phyloP scores from a whole-genome alignment of 2,329 filamentous ascomycete species.

The Pseudogymnoascus sp. region DNA sequence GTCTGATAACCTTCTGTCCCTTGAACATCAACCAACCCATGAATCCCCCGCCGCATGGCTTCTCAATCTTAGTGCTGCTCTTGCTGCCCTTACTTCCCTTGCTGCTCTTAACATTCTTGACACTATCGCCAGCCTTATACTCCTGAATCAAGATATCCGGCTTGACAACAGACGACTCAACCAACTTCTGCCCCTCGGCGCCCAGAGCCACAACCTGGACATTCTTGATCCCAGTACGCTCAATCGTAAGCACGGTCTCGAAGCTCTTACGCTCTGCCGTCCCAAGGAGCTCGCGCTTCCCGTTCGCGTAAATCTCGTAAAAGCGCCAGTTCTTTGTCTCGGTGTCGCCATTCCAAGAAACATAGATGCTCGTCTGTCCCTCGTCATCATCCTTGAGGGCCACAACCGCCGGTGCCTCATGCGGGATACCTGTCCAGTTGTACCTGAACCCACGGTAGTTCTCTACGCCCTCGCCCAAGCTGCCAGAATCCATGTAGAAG shows the following conservation, averaged over 20 bases:
- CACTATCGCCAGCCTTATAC: conserved; percentile 5
- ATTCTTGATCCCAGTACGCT: not conserved
- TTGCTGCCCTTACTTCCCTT: not conserved
- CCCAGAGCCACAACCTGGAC: conserved; percentile 15
- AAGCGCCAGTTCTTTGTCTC: conserved; percentile 41
- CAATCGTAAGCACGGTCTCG: conserved; percentile 29
- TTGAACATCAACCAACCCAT: conserved; percentile 11
- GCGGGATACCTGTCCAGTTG: conserved; percentile 32
- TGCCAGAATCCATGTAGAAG: conserved; percentile 30
- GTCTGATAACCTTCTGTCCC: conserved; percentile 8
- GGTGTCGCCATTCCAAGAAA: conserved; percentile 47
- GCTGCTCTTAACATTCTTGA: not conserved
- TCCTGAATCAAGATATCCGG: conserved; percentile 13
- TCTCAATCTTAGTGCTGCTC: not conserved
- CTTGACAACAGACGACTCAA: conserved; percentile 8
- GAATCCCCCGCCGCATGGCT: not conserved
- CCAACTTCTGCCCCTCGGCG: conserved; percentile 11
- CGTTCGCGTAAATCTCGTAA: conserved; percentile 28
- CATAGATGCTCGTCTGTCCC: conserved; percentile 34
- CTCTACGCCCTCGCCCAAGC: conserved; percentile 23
- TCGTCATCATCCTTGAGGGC: conserved; percentile 27
- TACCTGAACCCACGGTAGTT: conserved; percentile 33
- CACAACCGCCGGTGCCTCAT: conserved; percentile 30
- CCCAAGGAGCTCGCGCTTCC: conserved; percentile 31
- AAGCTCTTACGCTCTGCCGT: conserved; percentile 34